Percentiles rank a stretch among this genome's conserved stretches.
phyloP scores from a whole-genome alignment of 371 early-diverging fungal species.

The Mucor lusitanicus region DNA sequence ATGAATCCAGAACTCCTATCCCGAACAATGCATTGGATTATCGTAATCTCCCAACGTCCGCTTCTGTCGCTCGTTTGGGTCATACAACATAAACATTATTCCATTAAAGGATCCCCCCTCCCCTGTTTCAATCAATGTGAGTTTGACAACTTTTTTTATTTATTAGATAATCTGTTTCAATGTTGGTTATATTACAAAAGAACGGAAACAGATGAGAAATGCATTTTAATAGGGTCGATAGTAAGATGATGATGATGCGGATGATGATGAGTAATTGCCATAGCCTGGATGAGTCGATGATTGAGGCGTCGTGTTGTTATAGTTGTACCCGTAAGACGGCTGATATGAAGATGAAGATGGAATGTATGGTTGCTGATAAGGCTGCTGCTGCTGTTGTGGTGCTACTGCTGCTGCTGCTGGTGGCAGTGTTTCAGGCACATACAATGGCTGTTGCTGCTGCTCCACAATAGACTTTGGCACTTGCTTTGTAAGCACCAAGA shows the following conservation, averaged over 20 bases:
- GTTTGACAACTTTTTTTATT: not conserved
- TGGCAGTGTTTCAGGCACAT: not conserved
- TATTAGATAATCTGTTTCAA: not conserved
- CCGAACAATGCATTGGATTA: not conserved
- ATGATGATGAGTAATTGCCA: not conserved
- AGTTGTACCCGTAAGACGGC: not conserved
- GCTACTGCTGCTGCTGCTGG: not conserved
- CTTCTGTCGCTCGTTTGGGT: not conserved
- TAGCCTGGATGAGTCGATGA: not conserved
- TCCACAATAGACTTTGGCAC: not conserved
- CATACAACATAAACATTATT: not conserved
- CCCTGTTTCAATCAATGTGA: not conserved
- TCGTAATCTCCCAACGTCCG: too few species aligned
- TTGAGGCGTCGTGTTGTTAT: not conserved
- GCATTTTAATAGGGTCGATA: slow-evolving; percentile 1
- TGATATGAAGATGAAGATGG: not conserved
- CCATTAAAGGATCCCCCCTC: not conserved
- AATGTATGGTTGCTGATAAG: not conserved
- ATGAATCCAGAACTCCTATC: not conserved
- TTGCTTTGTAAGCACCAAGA: slow-evolving; percentile 51
- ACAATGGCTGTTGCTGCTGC: not conserved
- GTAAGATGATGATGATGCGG: not conserved
- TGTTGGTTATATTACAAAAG: not conserved
- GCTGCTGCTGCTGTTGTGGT: not conserved
- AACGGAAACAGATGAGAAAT: not conserved